Evolutionary conservation across 352 stramenopile species (phyloP).

Genomic region (Halophytophthora polymorphica): DNA sequence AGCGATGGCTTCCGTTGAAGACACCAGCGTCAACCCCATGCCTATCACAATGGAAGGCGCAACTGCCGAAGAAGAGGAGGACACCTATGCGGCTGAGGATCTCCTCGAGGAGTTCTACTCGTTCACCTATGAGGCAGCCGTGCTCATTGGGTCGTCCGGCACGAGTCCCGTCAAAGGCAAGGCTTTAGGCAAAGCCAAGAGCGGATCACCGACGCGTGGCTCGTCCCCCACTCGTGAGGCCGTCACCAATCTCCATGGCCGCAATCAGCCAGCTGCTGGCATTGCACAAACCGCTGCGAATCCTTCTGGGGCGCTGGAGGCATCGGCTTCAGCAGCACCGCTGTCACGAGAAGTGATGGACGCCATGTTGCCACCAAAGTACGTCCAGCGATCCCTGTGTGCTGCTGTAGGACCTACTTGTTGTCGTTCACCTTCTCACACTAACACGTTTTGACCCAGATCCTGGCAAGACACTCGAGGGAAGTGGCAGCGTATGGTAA

Average conservation of each 20-base stretch:
- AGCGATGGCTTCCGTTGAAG: conserved; percentile 2
- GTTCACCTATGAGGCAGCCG: conserved; percentile 55
- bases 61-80: conserved; percentile 7
- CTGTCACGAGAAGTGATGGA: conserved; percentile 60
- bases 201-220: conserved; percentile 10
- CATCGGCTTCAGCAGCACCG: conserved; percentile 3
- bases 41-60: not conserved
- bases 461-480: conserved; percentile 47
- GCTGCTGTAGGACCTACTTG: not conserved
- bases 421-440: not conserved
- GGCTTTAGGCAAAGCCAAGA: conserved; percentile 10
- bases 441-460: conserved; percentile 21
- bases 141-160: conserved; percentile 32
- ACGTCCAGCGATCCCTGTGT: conserved; percentile 2
- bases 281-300: conserved; percentile 10
- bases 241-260: not conserved
- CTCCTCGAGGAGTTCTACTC: conserved; percentile 59
- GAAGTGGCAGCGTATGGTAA: conserved; percentile 74
- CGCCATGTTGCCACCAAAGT: conserved; percentile 70
- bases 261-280: conserved; percentile 6
- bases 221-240: conserved; percentile 22
- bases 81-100: conserved; percentile 22
- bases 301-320: conserved; percentile 7
- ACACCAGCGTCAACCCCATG: not conserved
- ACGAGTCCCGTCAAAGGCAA: conserved; percentile 29